phyloP scores from a whole-genome alignment of 805 yeast species.

The Hanseniaspora meyeri region DNA sequence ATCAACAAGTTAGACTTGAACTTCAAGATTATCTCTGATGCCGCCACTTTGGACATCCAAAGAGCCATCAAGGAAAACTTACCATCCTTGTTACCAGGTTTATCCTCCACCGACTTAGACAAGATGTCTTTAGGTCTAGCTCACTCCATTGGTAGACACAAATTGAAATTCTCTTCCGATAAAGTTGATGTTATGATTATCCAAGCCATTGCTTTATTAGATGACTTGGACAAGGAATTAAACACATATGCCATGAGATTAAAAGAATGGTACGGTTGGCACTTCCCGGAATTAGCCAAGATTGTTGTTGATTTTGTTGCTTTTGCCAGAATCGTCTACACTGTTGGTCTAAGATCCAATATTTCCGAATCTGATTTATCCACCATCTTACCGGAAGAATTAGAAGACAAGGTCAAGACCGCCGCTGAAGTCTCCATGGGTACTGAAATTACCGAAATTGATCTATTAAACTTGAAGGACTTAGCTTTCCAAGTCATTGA shows the following conservation, averaged over 20 bases:
- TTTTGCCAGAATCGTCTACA: conserved; percentile 81
- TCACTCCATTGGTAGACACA: conserved; percentile 96
- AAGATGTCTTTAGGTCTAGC: conserved; percentile 98
- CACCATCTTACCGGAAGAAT: conserved; percentile 81
- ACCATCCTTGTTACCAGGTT: conserved; percentile 89
- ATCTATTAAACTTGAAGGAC: conserved; percentile 74
- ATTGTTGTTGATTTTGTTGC: conserved; percentile 92
- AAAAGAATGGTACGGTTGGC: conserved; percentile 99
- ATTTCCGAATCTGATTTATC: conserved; percentile 85
- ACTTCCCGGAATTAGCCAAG: conserved; percentile 98
- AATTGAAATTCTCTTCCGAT: conserved; percentile 93
- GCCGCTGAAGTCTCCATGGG: conserved; percentile 99
- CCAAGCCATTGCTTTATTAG: conserved; percentile 94
- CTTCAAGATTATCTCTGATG: conserved; percentile 82
- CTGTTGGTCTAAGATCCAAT: conserved; percentile 88
- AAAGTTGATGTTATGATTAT: conserved; percentile 98
- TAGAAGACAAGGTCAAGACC: conserved; percentile 80
- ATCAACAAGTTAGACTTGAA: conserved; percentile 87
- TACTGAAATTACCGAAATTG: conserved; percentile 90
- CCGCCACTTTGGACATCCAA: conserved; percentile 85
- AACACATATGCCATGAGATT: conserved; percentile 98
- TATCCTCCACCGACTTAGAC: conserved; percentile 67
- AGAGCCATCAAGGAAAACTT: conserved; percentile 91
- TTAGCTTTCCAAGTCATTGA: conserved; percentile 94
- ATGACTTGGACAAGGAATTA: conserved; percentile 92